These are phyloP conservation scores for Metschnikowia lunata DNA, from an alignment of 805 yeast genomes.

Conservation along the genomic window DNA sequence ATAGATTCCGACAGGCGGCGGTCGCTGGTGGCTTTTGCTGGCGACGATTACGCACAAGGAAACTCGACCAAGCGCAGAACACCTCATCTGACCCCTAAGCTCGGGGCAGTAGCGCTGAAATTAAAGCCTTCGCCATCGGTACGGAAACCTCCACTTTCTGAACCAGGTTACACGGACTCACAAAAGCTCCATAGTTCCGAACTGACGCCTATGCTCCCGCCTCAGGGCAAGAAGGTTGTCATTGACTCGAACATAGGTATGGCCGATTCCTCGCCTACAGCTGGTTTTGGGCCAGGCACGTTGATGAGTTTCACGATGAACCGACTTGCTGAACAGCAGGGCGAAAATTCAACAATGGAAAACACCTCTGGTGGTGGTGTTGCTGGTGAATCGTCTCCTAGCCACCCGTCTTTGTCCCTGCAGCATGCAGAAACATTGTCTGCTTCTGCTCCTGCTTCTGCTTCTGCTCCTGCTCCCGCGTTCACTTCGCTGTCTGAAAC, in stretches of 20 bases:
- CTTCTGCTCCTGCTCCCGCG: neutral
- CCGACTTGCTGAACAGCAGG: constrained; percentile 34
- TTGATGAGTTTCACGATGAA: constrained; percentile 47
- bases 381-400: neutral
- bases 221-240: constrained; percentile 28
- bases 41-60: constrained; percentile 21
- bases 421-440: neutral
- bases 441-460: neutral
- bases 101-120: constrained; percentile 22
- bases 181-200: constrained; percentile 7
- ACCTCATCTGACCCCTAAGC: constrained; percentile 42
- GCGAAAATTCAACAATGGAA: neutral
- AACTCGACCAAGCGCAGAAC: constrained; percentile 34
- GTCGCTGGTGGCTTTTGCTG: constrained; percentile 31
- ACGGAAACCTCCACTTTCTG: constrained; percentile 14
- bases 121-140: constrained; percentile 35
- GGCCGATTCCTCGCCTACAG: constrained; percentile 4
- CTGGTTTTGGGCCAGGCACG: constrained; percentile 24
- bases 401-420: neutral
- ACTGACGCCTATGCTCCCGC: constrained; percentile 36
- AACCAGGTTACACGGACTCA: constrained; percentile 23
- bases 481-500: constrained; percentile 17
- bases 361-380: neutral
- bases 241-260: constrained; percentile 12
- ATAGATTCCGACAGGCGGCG: constrained; percentile 21